Base-by-base conservation (phyloP, 352 stramenopile genomes). In the Phytophthora foliorum region DNA sequence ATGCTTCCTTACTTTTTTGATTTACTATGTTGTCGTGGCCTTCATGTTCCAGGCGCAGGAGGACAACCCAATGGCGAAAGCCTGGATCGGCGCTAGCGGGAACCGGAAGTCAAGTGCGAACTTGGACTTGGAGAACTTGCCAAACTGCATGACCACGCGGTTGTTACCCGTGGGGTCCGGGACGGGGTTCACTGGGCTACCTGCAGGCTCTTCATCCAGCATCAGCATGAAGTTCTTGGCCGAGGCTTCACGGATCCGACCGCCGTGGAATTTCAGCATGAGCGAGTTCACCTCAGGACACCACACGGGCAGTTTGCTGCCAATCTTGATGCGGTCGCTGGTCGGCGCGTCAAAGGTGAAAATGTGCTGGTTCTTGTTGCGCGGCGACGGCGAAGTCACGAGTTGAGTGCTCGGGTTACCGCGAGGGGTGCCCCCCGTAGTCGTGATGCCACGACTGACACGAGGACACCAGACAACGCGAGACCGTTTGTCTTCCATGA, bases 201-300 rank as follows among this genome's bases (percentile, higher is more conserved):
- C 63, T 9, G 74, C 60, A 7, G 73, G 73, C 38, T 96, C 85
- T 50, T 90, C 86, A 9, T 95, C 84, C 49, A 96, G 32, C 72
- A 85, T 89, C 24, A 97, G 78, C 81, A 96, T 94, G 62, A 97
- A 97, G 63, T 97, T 97, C 72, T 97, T 97, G 54, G 90, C 87
- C 10, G 87, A 96, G 32, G 90, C 88, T 75, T 96, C 87, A 36
- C 85, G 87, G 53, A 97, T 93, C 21, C 90, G 84, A 9, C 88
- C 84, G 38, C 88, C 89, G 49, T 96, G 87, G 73, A 97, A 97
- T 73, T 95, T 96, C 58, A 97, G 74, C 78, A 96, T 94, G 16
- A 97, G 76, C 49, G 80, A 94, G 63, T 92, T 92, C 21, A 97
- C 84, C 51, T 97, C 86, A 3, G 86, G 78, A 68, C 86, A 97